Evolutionary conservation across 176 grass and related monocot species (phyloP).

Genomic region (Triticum turgidum): DNA sequence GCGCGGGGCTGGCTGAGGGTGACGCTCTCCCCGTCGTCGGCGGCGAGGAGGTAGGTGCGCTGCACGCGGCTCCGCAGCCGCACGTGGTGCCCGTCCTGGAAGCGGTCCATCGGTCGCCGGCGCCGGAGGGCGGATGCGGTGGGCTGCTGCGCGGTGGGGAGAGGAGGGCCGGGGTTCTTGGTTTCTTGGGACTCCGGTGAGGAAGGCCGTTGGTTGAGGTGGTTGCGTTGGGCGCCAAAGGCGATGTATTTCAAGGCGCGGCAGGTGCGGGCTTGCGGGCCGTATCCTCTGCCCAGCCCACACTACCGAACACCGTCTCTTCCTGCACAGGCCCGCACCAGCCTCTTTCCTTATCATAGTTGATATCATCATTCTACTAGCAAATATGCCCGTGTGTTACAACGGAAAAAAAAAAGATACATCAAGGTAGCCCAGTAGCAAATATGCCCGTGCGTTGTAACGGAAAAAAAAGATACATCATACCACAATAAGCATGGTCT

Average conservation of each 20-base stretch:
- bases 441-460: too few relatives aligned
- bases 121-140: neutral
- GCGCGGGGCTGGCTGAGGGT: neutral
- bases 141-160: neutral
- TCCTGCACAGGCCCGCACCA: too few relatives aligned
- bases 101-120: neutral
- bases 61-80: slow-evolving; percentile 13
- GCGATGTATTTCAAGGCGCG: neutral
- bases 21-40: neutral
- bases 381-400: too few relatives aligned
- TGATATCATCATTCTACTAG: too few relatives aligned
- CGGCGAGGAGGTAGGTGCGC: slow-evolving; percentile 18
- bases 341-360: too few relatives aligned
- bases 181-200: neutral
- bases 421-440: too few relatives aligned
- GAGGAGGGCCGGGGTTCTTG: neutral
- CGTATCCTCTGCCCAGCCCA: neutral
- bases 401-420: too few relatives aligned
- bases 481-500: too few relatives aligned
- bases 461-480: too few relatives aligned
- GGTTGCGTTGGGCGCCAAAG: neutral
- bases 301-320: neutral
- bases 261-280: neutral
- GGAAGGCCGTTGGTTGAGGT: neutral
- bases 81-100: neutral